Evolutionary conservation across 495 filamentous ascomycete genomes (phyloP), one percentile per base, ranked within the genome.

Genomic region (Podospora pseudocomata): DNA sequence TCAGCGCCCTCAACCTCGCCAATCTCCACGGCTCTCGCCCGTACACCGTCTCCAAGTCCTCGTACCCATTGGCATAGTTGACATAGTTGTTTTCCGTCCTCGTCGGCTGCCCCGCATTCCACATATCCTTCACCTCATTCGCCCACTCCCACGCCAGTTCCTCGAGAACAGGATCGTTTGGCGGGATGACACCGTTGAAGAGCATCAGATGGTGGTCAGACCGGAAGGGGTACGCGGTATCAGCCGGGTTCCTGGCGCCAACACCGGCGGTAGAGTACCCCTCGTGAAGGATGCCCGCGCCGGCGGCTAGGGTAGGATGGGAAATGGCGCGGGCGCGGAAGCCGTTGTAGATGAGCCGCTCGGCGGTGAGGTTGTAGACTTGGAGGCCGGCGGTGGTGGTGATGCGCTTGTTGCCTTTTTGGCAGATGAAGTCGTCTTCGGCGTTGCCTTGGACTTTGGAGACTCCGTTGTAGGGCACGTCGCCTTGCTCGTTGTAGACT

Each of bases 61-160:
- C 83, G 18, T 76, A 67, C 1, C 80, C 83, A 20, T 72, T 65
- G 9, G 81, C 83, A 73, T 86, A 85, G 67, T 85, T 86, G 18
- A 82, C 74, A 68, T 86, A 86, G 49, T 69, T 60, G 59, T 67
- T 64, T 9, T 7, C 23, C 26, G 26, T 32, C 27, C 59, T 0
- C 4, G n/a, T 26, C 15, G 67, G 68, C 30, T 64, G 70, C 20
- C 23, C 60, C 62, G 68, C 18, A 20, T 27, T 63, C 34, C 64
- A 61, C 59, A 28, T 49, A 18, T 55, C 58, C 32, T 58, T 60
- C 58, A 65, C 64, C 59, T 56, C 23, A 18, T 44, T 59, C 18
- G 63, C 68, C 58, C 32, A 59, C 23, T 26, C 57, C 55, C 63
- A 39, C 26, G 27, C 58, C 68, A 20, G 34, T 19, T 28, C 57